Evolutionary conservation across 2,329 filamentous ascomycete species (phyloP).

Genomic region (Penicillium sp.): DNA sequence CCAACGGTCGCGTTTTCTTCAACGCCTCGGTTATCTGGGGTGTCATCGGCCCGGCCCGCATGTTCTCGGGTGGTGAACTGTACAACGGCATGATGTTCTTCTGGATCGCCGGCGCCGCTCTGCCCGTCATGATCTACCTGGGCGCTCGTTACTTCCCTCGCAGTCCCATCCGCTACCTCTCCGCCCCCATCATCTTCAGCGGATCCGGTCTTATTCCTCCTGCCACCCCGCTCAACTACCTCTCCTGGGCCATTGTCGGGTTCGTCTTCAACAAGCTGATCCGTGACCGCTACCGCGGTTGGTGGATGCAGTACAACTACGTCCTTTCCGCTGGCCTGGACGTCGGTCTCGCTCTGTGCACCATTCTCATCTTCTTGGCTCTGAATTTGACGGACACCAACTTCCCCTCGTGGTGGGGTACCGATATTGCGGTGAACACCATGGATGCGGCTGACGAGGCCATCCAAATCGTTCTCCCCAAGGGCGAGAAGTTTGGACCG

Average conservation of each 20-base stretch:
- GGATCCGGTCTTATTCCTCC: constrained; percentile 60
- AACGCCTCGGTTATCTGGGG: constrained; percentile 69
- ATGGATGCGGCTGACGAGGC: constrained; percentile 58
- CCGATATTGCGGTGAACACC: constrained; percentile 52
- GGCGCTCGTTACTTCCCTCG: constrained; percentile 57
- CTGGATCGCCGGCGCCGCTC: constrained; percentile 60
- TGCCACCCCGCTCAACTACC: constrained; percentile 64
- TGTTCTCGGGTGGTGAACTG: constrained; percentile 59
- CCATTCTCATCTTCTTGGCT: constrained; percentile 64
- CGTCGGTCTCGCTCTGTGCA: constrained; percentile 59
- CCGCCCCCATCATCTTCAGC: constrained; percentile 62
- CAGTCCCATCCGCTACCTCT: constrained; percentile 59
- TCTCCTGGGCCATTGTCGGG: constrained; percentile 64
- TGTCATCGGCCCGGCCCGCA: constrained; percentile 62
- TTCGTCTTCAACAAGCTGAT: constrained; percentile 64
- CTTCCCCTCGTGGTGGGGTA: constrained; percentile 64
- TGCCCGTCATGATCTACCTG: constrained; percentile 58
- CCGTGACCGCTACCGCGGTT: constrained; percentile 59
- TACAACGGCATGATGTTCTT: constrained; percentile 64
- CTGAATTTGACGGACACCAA: constrained; percentile 54
- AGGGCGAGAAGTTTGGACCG: constrained; percentile 59
- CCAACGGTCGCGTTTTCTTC: constrained; percentile 57
- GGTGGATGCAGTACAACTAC: constrained; percentile 77
- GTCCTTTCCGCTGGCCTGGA: constrained; percentile 66
- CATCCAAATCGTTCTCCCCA: constrained; percentile 48